A percentile compares a stretch with the other conserved stretches of the same genome.
phyloP scores from a whole-genome alignment of 2,329 filamentous ascomycete species.

The Aciculosporium take region DNA sequence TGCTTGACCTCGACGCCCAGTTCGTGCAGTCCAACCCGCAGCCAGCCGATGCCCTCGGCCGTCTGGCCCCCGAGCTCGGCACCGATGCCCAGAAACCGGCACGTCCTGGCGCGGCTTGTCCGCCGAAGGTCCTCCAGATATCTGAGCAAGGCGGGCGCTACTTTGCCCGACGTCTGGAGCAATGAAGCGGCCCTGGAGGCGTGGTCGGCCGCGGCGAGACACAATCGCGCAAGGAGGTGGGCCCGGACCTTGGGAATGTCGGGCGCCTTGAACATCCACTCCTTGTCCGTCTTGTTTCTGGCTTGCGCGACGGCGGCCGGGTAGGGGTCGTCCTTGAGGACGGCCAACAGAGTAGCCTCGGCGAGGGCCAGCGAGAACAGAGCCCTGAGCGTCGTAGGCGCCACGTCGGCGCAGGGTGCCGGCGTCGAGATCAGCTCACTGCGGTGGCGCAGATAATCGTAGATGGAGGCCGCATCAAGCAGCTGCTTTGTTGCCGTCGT shows the following conservation, averaged over 20 bases:
- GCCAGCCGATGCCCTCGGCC: slow-evolving; percentile 76
- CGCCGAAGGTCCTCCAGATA: slow-evolving; percentile 65
- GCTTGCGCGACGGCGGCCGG: slow-evolving; percentile 67
- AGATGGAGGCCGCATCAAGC: slow-evolving; percentile 64
- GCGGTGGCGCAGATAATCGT: slow-evolving; percentile 52
- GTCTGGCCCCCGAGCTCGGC: slow-evolving; percentile 70
- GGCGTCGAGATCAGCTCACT: slow-evolving; percentile 27
- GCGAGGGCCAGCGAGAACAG: slow-evolving; percentile 59
- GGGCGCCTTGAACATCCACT: slow-evolving; percentile 93
- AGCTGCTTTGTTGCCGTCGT: slow-evolving; percentile 63
- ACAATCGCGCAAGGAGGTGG: slow-evolving; percentile 75
- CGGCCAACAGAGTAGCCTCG: slow-evolving; percentile 78
- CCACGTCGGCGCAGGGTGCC: slow-evolving; percentile 38
- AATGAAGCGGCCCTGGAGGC: slow-evolving; percentile 55
- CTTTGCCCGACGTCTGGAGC: slow-evolving; percentile 29
- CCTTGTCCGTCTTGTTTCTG: slow-evolving; percentile 68
- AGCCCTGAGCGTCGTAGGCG: slow-evolving; percentile 36
- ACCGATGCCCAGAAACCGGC: slow-evolving; percentile 81
- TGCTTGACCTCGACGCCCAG: slow-evolving; percentile 47
- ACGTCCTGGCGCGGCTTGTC: slow-evolving; percentile 70
- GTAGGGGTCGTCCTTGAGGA: slow-evolving; percentile 90
- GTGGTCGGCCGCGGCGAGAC: slow-evolving; percentile 77
- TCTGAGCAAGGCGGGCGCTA: slow-evolving; percentile 51
- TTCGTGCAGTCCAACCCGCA: slow-evolving; percentile 61
- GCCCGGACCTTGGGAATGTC: slow-evolving; percentile 80